A percentile compares a stretch with the other conserved stretches of the same genome.
These are phyloP conservation scores for Calcarisporium arbuscula DNA, from an alignment of 2,329 filamentous ascomycete genomes.

Conservation along the genomic window DNA sequence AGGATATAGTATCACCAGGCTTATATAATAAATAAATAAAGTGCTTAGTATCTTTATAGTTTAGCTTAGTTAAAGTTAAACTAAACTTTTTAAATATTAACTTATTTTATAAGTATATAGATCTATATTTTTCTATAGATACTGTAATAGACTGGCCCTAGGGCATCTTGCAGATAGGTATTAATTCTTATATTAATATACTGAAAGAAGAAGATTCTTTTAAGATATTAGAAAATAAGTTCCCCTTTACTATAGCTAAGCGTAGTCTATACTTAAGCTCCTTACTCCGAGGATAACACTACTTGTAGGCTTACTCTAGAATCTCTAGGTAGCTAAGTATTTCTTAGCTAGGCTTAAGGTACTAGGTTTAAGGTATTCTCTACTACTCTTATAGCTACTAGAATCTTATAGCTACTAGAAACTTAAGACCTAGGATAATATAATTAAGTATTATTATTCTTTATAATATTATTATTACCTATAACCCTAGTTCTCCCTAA, in stretches of 20 bases:
- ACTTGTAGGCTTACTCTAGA: not conserved
- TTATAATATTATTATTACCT: too few relatives aligned
- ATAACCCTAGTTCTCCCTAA: too few relatives aligned
- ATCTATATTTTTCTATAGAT: not conserved
- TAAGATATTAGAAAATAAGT: not conserved
- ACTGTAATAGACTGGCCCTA: not conserved
- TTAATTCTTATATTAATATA: not conserved
- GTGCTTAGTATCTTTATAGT: not conserved
- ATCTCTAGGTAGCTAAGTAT: not conserved
- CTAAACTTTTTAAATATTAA: not conserved
- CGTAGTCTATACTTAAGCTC: not conserved
- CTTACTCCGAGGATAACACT: not conserved
- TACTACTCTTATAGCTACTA: not conserved
- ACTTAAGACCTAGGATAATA: not conserved
- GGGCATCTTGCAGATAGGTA: not conserved
- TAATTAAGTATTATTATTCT: slow-evolving; percentile 1
- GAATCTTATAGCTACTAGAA: not conserved
- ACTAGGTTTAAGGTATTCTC: not conserved
- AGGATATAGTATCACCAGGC: not conserved
- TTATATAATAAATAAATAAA: not conserved
- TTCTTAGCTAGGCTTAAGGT: not conserved
- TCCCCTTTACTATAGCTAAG: not conserved
- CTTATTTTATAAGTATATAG: not conserved
- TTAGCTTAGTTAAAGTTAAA: not conserved
- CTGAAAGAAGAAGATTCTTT: not conserved